phyloP scores from a whole-genome alignment of 257 asterid genomes.

The Ophiorrhiza pumila region DNA sequence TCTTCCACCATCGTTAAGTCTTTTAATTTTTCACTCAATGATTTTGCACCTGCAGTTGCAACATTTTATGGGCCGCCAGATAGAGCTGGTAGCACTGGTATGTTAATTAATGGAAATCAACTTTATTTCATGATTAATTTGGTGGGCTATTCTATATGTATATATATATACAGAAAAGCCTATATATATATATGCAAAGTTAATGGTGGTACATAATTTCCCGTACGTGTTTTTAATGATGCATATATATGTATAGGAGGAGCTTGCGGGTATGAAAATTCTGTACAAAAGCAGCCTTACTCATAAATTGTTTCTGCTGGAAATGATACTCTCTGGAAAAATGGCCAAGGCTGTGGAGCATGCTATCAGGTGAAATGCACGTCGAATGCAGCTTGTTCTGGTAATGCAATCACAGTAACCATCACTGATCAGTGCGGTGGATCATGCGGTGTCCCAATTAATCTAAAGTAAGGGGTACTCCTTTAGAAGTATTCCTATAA shows the following conservation, averaged over 20 bases:
- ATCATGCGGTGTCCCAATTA: no score
- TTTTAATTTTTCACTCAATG: slow-evolving; percentile 5
- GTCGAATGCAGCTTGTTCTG: slow-evolving; percentile 18
- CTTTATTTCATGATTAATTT: no score
- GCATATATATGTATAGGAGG: slow-evolving; percentile 42
- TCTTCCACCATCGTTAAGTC: neutral
- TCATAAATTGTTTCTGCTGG: slow-evolving; percentile 38
- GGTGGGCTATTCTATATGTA: no score
- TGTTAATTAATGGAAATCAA: no score
- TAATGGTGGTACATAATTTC: no score
- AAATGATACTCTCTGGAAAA: slow-evolving; percentile 22
- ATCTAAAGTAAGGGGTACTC: no score
- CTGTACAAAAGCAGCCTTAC: slow-evolving; percentile 26
- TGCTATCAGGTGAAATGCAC: slow-evolving; percentile 35
- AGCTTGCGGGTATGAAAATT: slow-evolving; percentile 29
- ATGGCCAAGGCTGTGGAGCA: slow-evolving; percentile 45
- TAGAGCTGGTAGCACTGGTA: slow-evolving; percentile 19
- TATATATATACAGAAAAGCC: no score
- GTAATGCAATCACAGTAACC: slow-evolving; percentile 15
- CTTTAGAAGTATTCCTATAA: no score
- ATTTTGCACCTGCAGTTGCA: slow-evolving; percentile 10
- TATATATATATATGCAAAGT: no score
- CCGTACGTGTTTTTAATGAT: no score
- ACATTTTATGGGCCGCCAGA: slow-evolving; percentile 13
- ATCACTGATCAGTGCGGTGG: slow-evolving; percentile 31